Base-by-base conservation (phyloP, 768 basidiomycete genomes). In the Mycena rebaudengoi region DNA sequence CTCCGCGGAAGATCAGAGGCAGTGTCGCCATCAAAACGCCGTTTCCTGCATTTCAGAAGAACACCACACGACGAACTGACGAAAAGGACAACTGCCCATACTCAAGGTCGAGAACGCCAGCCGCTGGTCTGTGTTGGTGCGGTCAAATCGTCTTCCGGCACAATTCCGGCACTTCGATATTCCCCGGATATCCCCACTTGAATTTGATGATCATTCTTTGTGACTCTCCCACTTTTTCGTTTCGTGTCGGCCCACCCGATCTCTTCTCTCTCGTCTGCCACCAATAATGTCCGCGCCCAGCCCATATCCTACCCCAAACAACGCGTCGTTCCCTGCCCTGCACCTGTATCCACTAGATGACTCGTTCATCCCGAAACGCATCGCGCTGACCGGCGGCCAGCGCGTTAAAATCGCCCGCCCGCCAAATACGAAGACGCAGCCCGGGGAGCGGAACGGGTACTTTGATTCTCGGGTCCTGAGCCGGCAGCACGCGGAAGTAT, bases 391-490 rank as follows among this genome's bases (percentile, higher is more conserved):
- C 37, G 79, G 80, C 56, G 83, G 81, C 58, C 87, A 89, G 76
- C 91, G 88, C 76, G 88, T 91, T 51, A 91, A 95, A 86, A 96
- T 99, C 74, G 97, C 97, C 18, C 82, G 97, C 60, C 96, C 98
- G 78, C 98, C 96, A 11, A 98, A 96, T 77, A 90, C 91, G 56
- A 98, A 98, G 85, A 98, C 96, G 0, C 88, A 92, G 26, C 97
- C 97, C 18, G 89, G 86, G 7, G 95, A 97, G 73, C 84, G 92
- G 71, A 98, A 99, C 73, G 97, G 96, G 3, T 99, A 91, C 80
- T 98, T 99, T 75, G 97, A 98, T 80, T 92, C 91, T 23, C 97
- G 98, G 74, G 85, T 99, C 6, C 83, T 99, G 62, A 94, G 92
- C 69, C 83, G 97, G 68, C 92, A 94, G 79, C 97, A 99, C 73